Conservation (phyloP, 805 yeast genomes). For the Candida loeiensis region DNA sequence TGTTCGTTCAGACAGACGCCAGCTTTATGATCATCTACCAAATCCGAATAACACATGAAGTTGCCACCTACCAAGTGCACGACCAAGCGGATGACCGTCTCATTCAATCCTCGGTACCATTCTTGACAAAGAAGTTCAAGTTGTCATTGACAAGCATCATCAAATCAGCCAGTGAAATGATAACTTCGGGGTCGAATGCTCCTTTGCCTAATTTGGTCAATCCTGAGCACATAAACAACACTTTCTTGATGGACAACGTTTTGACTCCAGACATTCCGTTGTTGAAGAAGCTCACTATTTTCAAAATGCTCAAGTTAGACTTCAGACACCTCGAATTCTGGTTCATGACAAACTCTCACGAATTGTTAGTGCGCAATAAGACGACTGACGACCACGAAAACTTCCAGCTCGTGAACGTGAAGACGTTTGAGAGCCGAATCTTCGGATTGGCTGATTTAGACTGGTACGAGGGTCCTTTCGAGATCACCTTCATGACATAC, state of each 20-base stretch:
- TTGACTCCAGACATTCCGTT: slow-evolving; percentile 3
- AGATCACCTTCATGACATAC: slow-evolving; percentile 22
- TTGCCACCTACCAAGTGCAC: slow-evolving; percentile 32
- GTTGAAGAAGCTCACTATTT: slow-evolving; percentile 13
- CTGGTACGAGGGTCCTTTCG: slow-evolving; percentile 23
- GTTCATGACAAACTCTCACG: slow-evolving; percentile 39
- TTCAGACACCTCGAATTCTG: slow-evolving; percentile 31
- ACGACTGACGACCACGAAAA: slow-evolving; percentile 9
- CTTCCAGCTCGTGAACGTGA: slow-evolving; percentile 36
- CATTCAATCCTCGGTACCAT: slow-evolving; percentile 36
- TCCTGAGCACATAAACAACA: slow-evolving; percentile 31
- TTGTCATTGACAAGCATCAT: slow-evolving; percentile 27
- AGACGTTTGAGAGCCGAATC: slow-evolving; percentile 27
- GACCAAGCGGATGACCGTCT: slow-evolving; percentile 23
- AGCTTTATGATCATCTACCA: slow-evolving; percentile 45
- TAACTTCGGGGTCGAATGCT: slow-evolving; percentile 9
- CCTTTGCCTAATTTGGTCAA: slow-evolving; percentile 12
- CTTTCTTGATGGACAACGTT: slow-evolving; percentile 6
- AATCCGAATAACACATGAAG: slow-evolving; percentile 25
- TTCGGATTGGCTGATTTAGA: slow-evolving; percentile 23
- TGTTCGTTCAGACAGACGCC: slow-evolving; percentile 40
- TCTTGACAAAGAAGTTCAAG: slow-evolving; percentile 23
- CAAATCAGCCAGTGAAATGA: slow-evolving; percentile 30
- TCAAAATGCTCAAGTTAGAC: slow-evolving; percentile 32
- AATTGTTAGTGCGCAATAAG: slow-evolving; percentile 29